phyloP scores from a whole-genome alignment of 192 early-diverging fungal genomes.

The Irineochytrium annulatum region DNA sequence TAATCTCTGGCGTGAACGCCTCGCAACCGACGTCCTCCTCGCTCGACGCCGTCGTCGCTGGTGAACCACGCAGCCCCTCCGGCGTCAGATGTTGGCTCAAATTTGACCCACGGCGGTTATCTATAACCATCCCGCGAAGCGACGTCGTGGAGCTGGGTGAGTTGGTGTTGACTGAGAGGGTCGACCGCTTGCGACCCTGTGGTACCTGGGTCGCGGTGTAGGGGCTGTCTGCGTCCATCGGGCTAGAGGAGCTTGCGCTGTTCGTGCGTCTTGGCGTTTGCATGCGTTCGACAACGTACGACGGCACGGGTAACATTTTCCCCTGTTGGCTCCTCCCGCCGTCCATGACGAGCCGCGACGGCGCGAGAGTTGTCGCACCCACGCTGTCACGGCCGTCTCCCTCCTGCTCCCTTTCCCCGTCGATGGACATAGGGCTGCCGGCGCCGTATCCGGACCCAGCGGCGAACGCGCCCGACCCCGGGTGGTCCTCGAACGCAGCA shows the following conservation, averaged over 20 bases:
- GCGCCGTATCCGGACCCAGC: too few species aligned
- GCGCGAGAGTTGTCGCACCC: too few species aligned
- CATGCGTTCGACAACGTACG: background rate
- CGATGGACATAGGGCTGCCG: too few species aligned
- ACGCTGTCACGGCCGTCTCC: too few species aligned
- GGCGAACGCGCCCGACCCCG: too few species aligned
- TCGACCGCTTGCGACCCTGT: conserved; percentile 19
- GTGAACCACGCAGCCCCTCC: background rate
- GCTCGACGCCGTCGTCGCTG: background rate
- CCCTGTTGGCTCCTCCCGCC: background rate
- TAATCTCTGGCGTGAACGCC: conserved; percentile 17
- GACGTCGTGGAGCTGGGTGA: conserved; percentile 9
- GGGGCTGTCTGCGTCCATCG: background rate
- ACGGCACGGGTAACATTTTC: background rate
- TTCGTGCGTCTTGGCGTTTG: background rate
- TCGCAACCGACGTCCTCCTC: too few species aligned
- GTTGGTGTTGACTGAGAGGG: conserved; percentile 26
- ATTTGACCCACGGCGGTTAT: background rate
- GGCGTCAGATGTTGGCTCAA: conserved; percentile 4
- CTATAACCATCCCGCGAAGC: background rate
- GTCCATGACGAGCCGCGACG: background rate
- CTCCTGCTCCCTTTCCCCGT: too few species aligned
- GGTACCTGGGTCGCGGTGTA: background rate
- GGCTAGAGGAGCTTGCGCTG: background rate
- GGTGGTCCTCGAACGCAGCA: too few species aligned